Percentiles rank a stretch among this genome's conserved stretches.
Evolutionary conservation across 2,329 filamentous ascomycete species (phyloP).

Genomic region (Fusarium newnesense): DNA sequence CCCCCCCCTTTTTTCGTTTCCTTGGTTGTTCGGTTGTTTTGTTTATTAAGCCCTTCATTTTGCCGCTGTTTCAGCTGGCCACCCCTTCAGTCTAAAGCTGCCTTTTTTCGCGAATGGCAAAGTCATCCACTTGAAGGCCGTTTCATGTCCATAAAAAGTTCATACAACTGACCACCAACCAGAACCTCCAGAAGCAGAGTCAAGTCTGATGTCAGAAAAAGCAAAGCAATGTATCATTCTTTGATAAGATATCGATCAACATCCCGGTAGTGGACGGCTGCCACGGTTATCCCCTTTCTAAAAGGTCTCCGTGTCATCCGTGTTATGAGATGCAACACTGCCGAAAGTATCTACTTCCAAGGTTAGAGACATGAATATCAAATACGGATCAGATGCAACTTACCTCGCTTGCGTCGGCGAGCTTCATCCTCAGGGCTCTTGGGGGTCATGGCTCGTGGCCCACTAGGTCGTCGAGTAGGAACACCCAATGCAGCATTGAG

Average conservation of each 20-base stretch:
- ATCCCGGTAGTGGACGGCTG: conserved; percentile 5
- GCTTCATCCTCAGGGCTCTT: conserved; percentile 61
- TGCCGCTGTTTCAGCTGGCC: conserved; percentile 16
- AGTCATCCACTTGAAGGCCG: conserved; percentile 16
- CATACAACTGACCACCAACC: conserved; percentile 16
- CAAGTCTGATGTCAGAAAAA: conserved; percentile 9
- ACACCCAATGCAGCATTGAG: conserved; percentile 63
- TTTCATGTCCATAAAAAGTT: conserved; percentile 18
- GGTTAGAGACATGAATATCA: conserved; percentile 10
- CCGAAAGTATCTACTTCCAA: conserved; percentile 50
- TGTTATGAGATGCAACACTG: conserved; percentile 48
- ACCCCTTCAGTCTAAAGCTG: conserved; percentile 33
- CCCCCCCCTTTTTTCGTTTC: conserved; percentile 16
- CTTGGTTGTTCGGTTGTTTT: conserved; percentile 4
- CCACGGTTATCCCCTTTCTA: conserved; percentile 32
- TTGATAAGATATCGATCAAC: conserved; percentile 1
- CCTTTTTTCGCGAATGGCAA: conserved; percentile 22
- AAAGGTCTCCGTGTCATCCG: conserved; percentile 53
- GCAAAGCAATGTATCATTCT: conserved; percentile 12
- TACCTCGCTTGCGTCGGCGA: conserved; percentile 68
- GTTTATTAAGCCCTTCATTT: conserved; percentile 29
- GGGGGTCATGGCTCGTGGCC: conserved; percentile 70
- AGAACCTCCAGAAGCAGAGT: not conserved
- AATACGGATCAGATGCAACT: conserved; percentile 25
- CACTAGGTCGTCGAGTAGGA: conserved; percentile 65